phyloP scores from a whole-genome alignment of 805 yeast genomes.

The Komagataella pseudopastoris region DNA sequence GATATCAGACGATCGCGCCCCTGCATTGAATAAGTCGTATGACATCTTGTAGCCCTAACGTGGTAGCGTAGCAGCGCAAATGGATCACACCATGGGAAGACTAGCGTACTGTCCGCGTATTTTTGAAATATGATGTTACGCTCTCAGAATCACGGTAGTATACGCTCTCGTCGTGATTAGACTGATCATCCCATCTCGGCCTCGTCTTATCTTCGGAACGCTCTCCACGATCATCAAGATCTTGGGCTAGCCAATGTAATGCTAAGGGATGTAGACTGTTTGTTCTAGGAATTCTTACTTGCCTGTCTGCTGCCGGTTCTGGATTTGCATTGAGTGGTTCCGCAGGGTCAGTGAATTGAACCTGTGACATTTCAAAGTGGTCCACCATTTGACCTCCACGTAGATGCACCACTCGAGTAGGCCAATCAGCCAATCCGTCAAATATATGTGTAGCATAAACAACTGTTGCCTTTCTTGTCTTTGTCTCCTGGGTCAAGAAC shows the following conservation, averaged over 20 bases:
- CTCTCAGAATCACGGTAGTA: slow-evolving; percentile 31
- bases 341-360: slow-evolving; percentile 19
- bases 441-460: slow-evolving; percentile 94
- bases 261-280: slow-evolving; percentile 64
- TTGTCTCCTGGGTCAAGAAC: slow-evolving; percentile 67
- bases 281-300: slow-evolving; percentile 25
- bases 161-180: slow-evolving; percentile 21
- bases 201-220: slow-evolving; percentile 31
- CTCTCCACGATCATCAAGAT: slow-evolving; percentile 39
- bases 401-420: slow-evolving; percentile 70
- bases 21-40: not conserved
- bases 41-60: not conserved
- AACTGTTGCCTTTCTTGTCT: slow-evolving; percentile 54
- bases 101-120: slow-evolving; percentile 22
- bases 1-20: not conserved
- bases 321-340: slow-evolving; percentile 14
- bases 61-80: not conserved
- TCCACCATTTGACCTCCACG: slow-evolving; percentile 44
- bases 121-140: slow-evolving; percentile 34
- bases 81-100: not conserved
- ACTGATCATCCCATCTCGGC: slow-evolving; percentile 44
- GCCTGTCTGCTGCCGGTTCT: slow-evolving; percentile 4
- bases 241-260: slow-evolving; percentile 46
- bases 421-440: slow-evolving; percentile 90
- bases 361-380: slow-evolving; percentile 17